Evolutionary conservation across 768 basidiomycete genomes (phyloP).

Genomic region (Boletus sp.): DNA sequence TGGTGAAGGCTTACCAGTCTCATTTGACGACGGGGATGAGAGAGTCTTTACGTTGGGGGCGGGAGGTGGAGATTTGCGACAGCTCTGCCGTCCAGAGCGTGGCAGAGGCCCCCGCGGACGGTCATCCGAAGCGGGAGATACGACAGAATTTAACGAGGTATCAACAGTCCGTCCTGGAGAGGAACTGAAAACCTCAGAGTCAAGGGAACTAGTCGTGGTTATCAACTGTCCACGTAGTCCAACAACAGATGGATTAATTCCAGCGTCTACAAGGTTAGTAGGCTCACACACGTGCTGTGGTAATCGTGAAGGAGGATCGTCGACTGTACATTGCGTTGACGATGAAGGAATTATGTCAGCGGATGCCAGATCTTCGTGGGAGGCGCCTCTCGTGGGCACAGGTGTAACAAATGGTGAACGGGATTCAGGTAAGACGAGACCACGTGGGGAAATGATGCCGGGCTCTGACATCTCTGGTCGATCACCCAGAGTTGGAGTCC

Average conservation of each 20-base stretch:
- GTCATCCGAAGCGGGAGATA: neutral
- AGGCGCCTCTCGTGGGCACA: neutral
- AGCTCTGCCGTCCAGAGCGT: conserved; percentile 38
- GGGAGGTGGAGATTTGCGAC: conserved; percentile 20
- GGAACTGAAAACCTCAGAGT: neutral
- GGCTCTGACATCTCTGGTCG: neutral
- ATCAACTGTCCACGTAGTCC: conserved; percentile 3
- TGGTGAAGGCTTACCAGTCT: conserved; percentile 18
- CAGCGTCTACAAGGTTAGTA: conserved; percentile 2
- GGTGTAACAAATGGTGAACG: conserved; percentile 29
- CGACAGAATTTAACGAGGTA: neutral
- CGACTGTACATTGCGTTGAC: conserved; percentile 10
- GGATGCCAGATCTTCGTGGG: neutral
- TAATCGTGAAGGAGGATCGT: conserved; percentile 25
- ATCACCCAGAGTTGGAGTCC: conserved; percentile 1
- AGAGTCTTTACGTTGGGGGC: conserved; percentile 10
- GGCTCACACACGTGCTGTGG: conserved; percentile 14
- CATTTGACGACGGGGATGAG: conserved; percentile 19
- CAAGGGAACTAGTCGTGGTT: neutral
- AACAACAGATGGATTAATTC: conserved; percentile 1
- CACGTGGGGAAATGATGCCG: conserved; percentile 20
- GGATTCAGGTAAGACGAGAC: conserved; percentile 44
- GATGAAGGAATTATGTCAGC: conserved; percentile 5
- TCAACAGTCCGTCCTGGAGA: conserved; percentile 2
- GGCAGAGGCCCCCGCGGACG: conserved; percentile 28